These are phyloP conservation scores for Purpureocillium lavendulum DNA, from an alignment of 2,329 filamentous ascomycete species.

Conservation along the genomic window DNA sequence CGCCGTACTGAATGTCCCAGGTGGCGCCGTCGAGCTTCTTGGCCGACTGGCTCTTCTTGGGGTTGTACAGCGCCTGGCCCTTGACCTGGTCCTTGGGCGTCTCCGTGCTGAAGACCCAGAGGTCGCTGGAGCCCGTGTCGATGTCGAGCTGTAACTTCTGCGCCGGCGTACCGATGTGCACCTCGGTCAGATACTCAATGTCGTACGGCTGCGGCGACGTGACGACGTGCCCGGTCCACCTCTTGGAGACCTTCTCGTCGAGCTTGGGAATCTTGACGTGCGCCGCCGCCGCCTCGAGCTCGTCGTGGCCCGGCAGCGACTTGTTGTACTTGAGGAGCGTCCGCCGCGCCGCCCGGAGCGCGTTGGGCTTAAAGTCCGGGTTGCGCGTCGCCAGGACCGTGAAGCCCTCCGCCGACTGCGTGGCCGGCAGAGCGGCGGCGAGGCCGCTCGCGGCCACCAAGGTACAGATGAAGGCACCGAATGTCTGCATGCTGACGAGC, in stretches of 20 bases:
- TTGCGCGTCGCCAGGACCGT: no score
- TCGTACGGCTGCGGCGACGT: background rate
- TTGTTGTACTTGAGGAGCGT: no score
- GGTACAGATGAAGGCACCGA: slow-evolving; percentile 11
- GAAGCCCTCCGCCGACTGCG: no score
- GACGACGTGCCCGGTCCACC: no score
- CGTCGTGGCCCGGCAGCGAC: no score
- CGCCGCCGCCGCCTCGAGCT: no score
- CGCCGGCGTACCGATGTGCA: slow-evolving; percentile 10
- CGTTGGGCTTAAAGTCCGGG: no score
- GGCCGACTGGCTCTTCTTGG: slow-evolving; percentile 28
- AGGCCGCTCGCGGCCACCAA: background rate
- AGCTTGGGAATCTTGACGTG: no score
- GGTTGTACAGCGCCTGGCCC: slow-evolving; percentile 32
- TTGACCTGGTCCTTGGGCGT: slow-evolving; percentile 24
- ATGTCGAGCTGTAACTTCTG: slow-evolving; percentile 11
- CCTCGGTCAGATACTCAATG: slow-evolving; percentile 6
- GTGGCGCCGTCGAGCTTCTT: slow-evolving; percentile 24
- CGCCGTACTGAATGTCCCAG: slow-evolving; percentile 36
- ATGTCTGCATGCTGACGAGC: slow-evolving; percentile 9
- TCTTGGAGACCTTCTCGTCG: no score
- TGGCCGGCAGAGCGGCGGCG: no score
- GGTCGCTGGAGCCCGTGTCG: slow-evolving; percentile 16
- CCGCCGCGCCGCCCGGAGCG: no score
- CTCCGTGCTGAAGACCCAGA: slow-evolving; percentile 31